Base-by-base conservation (phyloP, 805 yeast genomes). In the Helenozyma baotianmanensis region DNA sequence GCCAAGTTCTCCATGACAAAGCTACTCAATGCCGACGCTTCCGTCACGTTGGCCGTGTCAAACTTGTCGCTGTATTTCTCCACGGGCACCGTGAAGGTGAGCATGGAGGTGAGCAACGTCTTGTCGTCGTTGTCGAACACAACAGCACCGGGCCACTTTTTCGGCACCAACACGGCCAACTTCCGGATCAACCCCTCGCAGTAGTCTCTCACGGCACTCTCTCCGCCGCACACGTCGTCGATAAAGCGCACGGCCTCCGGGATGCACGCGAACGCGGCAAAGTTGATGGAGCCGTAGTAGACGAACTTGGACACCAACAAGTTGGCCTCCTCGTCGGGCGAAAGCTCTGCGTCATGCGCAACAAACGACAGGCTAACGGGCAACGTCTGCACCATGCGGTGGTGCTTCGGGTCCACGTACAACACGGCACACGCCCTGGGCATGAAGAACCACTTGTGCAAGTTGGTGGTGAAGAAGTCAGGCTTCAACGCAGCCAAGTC, bases 361-460 rank as follows among this genome's bases (percentile, higher is more conserved):
- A 62, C 43, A 42, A 68, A 77, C 7, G 56, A 50, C 37, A 74
- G 77, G 22, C 80, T 71, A 4, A 80, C 56, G 1, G 88, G 86
- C 38, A 76, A 47, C 0, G 82, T 69, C 37, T 78, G 80, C 34
- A 80, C 57, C 2, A 39, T 24, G 1, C 52, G 47, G 36, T 78
- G 85, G 47, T 70, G 73, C 34, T 63, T 60, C 3, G 67, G 63
- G 40, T 71, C 67, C 6, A 74, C 82, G 45, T 80, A 81, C 30
- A 82, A 50, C 18, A 77, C 58, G 0, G 82, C 81, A 43, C 71
- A 69, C 4, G 79, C 74, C 27, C 76, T 62, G 3, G 86, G 83
- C 14, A 68, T 66, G 41, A 49, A 75, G 24, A 66, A 58, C 89
- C 89, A 82, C 48, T 82, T 82, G 62, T 82, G 89, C 13, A 81